A percentile compares a stretch with the other conserved stretches of the same genome.
phyloP scores from a whole-genome alignment of 805 yeast genomes.

The Metschnikowia picachoensis region DNA sequence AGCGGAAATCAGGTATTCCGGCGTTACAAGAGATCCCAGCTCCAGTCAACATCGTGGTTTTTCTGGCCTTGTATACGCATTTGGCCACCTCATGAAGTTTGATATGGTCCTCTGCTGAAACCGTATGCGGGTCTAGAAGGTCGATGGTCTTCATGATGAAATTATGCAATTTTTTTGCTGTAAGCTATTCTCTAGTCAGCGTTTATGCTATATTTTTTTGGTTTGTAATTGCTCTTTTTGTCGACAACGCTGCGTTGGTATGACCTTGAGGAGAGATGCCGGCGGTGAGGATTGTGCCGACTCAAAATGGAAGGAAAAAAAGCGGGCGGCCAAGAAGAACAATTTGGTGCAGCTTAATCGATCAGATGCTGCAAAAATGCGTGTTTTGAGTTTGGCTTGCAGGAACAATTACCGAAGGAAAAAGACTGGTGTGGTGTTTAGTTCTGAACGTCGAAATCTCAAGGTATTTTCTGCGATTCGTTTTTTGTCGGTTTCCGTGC shows the following conservation, averaged over 20 bases:
- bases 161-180: background rate
- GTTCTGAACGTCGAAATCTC: background rate
- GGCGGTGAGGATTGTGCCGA: background rate
- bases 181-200: too few relatives aligned
- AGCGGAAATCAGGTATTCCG: slow-evolving; percentile 94
- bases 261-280: too few relatives aligned
- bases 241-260: too few relatives aligned
- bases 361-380: background rate
- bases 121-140: slow-evolving; percentile 15
- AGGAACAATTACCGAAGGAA: background rate
- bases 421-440: background rate
- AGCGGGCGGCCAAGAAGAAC: background rate
- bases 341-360: background rate
- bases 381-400: background rate
- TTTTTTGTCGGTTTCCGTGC: slow-evolving; percentile 1
- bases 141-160: slow-evolving; percentile 29
- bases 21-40: slow-evolving; percentile 97
- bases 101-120: slow-evolving; percentile 30
- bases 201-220: background rate
- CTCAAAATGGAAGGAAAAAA: background rate
- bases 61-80: slow-evolving; percentile 48
- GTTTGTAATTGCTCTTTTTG: background rate
- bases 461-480: background rate
- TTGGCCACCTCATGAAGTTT: slow-evolving; percentile 38
- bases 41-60: slow-evolving; percentile 75